Evolutionary conservation across 768 basidiomycete genomes (phyloP).

Genomic region (Hortiboletus campestris): DNA sequence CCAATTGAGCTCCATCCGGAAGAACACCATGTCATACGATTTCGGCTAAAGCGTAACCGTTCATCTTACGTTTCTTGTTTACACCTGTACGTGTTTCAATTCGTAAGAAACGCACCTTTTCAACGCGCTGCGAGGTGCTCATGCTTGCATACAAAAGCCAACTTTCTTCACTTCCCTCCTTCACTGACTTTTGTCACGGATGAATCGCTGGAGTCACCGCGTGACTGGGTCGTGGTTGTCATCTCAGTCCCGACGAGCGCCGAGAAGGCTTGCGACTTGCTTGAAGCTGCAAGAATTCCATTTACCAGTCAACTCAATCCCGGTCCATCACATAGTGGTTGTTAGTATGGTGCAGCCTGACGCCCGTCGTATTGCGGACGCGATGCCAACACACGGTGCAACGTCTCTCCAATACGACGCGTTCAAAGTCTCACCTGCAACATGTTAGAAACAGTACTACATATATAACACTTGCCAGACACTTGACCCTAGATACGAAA

Average conservation of each 20-base stretch:
- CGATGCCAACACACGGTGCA: neutral
- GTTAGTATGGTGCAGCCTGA: neutral
- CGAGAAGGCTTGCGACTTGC: no score
- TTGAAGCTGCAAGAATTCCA: no score
- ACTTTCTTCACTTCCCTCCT: neutral
- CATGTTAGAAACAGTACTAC: neutral
- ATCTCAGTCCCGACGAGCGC: neutral
- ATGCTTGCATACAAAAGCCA: neutral
- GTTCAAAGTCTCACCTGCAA: neutral
- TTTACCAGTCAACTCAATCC: no score
- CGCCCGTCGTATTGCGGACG: neutral
- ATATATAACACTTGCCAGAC: neutral
- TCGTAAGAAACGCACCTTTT: neutral
- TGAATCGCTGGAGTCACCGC: no score
- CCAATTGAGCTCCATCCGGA: neutral
- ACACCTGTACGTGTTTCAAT: neutral
- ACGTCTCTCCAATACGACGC: neutral
- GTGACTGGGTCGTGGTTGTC: neutral
- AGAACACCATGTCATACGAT: slow-evolving; percentile 24
- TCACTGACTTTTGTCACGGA: neutral
- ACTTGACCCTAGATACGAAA: neutral
- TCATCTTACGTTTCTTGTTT: slow-evolving; percentile 12
- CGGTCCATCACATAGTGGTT: neutral
- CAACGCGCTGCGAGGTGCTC: neutral
- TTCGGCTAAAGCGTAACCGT: slow-evolving; percentile 1